Evolutionary conservation across 139 green algal genomes (phyloP).

Genomic region (Gonium pectorale): DNA sequence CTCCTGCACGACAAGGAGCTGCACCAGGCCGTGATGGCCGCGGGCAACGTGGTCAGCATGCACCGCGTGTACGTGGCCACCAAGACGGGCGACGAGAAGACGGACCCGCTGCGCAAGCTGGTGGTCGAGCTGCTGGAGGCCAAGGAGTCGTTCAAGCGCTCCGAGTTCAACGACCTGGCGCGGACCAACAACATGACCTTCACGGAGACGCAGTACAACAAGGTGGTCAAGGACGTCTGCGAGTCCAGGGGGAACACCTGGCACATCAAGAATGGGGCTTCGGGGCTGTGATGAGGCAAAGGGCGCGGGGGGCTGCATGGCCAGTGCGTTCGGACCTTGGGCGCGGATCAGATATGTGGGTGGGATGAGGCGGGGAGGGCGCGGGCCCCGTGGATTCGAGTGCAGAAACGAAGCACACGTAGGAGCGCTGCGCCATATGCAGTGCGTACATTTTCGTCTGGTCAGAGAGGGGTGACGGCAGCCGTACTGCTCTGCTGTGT

Average conservation of each 20-base stretch:
- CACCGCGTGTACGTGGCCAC: slow-evolving; percentile 58
- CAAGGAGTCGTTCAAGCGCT: slow-evolving; percentile 58
- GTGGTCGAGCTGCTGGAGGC: slow-evolving; percentile 56
- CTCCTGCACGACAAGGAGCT: slow-evolving; percentile 42
- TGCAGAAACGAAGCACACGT: no score
- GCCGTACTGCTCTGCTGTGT: no score
- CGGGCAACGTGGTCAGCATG: slow-evolving; percentile 42
- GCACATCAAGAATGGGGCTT: slow-evolving; percentile 53
- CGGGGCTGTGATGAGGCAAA: slow-evolving; percentile 12
- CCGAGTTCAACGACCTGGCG: slow-evolving; percentile 44
- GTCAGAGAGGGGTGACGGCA: no score
- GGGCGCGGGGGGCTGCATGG: no score
- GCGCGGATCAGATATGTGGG: no score
- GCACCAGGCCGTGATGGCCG: slow-evolving; percentile 43
- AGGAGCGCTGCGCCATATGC: no score
- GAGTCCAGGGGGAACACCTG: slow-evolving; percentile 47
- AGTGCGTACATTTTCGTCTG: no score
- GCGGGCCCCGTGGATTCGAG: no score
- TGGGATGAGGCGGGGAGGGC: no score
- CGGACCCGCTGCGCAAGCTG: slow-evolving; percentile 46
- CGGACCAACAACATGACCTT: slow-evolving; percentile 45
- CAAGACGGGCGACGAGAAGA: slow-evolving; percentile 43
- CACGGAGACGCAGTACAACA: slow-evolving; percentile 25
- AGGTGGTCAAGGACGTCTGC: slow-evolving; percentile 66
- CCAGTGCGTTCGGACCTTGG: no score